Evolutionary conservation across 495 filamentous ascomycete genomes (phyloP).

Genomic region (Penicillium ucsense): DNA sequence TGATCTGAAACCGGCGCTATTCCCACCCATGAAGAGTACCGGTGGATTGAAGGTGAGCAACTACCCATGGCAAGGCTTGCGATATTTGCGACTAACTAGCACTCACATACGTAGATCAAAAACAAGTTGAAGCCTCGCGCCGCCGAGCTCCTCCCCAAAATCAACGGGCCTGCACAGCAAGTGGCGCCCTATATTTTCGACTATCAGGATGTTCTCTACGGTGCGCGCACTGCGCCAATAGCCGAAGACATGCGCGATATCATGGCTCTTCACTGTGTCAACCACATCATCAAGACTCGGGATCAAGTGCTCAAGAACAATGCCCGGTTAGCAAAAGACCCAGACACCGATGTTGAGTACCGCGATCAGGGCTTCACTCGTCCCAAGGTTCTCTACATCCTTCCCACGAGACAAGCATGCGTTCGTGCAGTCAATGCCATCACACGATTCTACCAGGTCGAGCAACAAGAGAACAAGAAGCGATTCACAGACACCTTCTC

Average conservation of each 20-base stretch:
- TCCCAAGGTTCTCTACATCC: slow-evolving; percentile 80
- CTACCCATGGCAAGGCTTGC: background rate
- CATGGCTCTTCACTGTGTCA: slow-evolving; percentile 73
- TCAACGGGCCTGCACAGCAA: slow-evolving; percentile 24
- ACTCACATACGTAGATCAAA: slow-evolving; percentile 27
- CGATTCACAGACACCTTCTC: slow-evolving; percentile 77
- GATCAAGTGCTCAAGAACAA: slow-evolving; percentile 91
- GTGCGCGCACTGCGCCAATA: slow-evolving; percentile 55
- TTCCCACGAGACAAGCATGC: slow-evolving; percentile 80
- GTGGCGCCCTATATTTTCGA: slow-evolving; percentile 45
- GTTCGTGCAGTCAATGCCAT: slow-evolving; percentile 68
- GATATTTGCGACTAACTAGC: background rate
- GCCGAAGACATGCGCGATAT: slow-evolving; percentile 57
- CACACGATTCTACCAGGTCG: slow-evolving; percentile 59
- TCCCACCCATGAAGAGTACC: slow-evolving; percentile 29
- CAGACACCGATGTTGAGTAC: slow-evolving; percentile 59
- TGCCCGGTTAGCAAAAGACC: slow-evolving; percentile 53
- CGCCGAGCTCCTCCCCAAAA: slow-evolving; percentile 21
- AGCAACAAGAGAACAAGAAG: slow-evolving; percentile 92
- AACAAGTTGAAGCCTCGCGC: slow-evolving; percentile 31
- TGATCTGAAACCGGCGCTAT: slow-evolving; percentile 14
- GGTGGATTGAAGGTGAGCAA: slow-evolving; percentile 25
- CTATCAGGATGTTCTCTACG: slow-evolving; percentile 75
- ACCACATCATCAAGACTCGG: slow-evolving; percentile 89
- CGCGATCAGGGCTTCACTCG: slow-evolving; percentile 94